phyloP scores from a whole-genome alignment of 2,329 filamentous ascomycete species.

The Immersiporthe knoxdaviesiana region DNA sequence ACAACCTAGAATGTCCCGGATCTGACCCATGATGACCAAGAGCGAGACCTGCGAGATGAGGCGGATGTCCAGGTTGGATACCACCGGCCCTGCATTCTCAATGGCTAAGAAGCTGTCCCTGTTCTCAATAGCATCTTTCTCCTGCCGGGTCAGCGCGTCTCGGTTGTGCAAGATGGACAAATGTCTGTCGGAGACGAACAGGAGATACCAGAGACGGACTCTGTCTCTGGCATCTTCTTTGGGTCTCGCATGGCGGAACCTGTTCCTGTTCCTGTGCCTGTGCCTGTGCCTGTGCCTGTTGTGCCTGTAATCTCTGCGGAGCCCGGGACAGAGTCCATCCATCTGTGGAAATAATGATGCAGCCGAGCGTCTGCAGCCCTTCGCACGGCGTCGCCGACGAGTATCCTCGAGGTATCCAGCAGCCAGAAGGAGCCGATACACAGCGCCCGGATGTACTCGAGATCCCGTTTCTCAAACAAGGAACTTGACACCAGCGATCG shows the following conservation, averaged over 20 bases:
- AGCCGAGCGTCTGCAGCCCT: conserved; percentile 1
- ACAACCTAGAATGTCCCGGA: conserved; percentile 5
- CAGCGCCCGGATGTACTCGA: conserved; percentile 21
- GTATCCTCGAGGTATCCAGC: conserved; percentile 6
- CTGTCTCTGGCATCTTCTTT: conserved; percentile 1
- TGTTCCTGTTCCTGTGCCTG: background rate
- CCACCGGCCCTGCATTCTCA: background rate
- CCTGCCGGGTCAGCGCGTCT: conserved; percentile 6
- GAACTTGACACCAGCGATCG: background rate
- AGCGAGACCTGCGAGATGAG: conserved; percentile 14
- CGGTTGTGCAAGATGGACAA: conserved; percentile 8
- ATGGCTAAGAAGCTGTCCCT: background rate
- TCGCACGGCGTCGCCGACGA: conserved; percentile 5
- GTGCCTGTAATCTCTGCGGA: background rate
- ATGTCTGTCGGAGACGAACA: conserved; percentile 7
- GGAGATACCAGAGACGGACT: conserved; percentile 2
- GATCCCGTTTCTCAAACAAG: conserved; percentile 13
- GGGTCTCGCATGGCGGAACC: background rate
- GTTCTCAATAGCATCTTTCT: conserved; percentile 12
- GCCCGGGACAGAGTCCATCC: background rate
- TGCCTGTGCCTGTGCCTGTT: no score
- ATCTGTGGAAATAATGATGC: conserved; percentile 2
- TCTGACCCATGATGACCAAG: conserved; percentile 9
- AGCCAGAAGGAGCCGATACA: conserved; percentile 27
- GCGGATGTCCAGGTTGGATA: background rate